phyloP scores from a whole-genome alignment of 306 rosid genomes.

The Sesbania bispinosa region DNA sequence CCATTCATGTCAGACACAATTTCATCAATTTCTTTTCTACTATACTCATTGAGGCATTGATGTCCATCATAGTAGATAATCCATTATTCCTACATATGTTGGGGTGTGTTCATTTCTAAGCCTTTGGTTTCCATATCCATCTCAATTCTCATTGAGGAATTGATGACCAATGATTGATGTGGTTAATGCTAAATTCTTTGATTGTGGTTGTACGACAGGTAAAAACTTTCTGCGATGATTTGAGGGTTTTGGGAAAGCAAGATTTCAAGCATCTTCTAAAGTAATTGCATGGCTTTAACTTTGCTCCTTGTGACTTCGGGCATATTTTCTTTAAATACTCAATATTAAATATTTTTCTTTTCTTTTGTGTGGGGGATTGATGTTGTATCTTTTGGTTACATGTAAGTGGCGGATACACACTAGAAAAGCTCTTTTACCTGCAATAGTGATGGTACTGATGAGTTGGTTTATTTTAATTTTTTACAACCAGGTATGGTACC shows the following conservation, averaged over 20 bases:
- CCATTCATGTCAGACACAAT: no score
- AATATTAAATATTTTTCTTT: not conserved
- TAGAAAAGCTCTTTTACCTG: constrained; percentile 39
- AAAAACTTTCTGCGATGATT: constrained; percentile 77
- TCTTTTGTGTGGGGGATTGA: not conserved
- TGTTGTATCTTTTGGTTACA: not conserved
- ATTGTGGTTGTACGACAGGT: constrained; percentile 50
- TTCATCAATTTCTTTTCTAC: no score
- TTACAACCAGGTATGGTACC: no score
- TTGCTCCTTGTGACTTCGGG: not conserved
- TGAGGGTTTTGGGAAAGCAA: constrained; percentile 86
- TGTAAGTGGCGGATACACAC: constrained; percentile 46
- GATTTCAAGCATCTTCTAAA: constrained; percentile 59
- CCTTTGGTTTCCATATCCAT: no score
- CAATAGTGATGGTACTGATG: no score
- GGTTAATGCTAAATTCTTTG: constrained; percentile 11
- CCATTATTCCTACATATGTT: no score
- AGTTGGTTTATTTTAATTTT: no score
- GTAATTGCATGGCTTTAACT: constrained; percentile 24
- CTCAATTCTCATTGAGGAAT: no score
- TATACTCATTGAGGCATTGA: no score
- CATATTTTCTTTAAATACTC: not conserved
- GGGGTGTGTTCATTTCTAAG: no score
- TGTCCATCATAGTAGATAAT: no score
- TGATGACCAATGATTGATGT: not conserved